phyloP scores from a whole-genome alignment of 1,284 basidiomycete species.

The Leccinum pachyderme region DNA sequence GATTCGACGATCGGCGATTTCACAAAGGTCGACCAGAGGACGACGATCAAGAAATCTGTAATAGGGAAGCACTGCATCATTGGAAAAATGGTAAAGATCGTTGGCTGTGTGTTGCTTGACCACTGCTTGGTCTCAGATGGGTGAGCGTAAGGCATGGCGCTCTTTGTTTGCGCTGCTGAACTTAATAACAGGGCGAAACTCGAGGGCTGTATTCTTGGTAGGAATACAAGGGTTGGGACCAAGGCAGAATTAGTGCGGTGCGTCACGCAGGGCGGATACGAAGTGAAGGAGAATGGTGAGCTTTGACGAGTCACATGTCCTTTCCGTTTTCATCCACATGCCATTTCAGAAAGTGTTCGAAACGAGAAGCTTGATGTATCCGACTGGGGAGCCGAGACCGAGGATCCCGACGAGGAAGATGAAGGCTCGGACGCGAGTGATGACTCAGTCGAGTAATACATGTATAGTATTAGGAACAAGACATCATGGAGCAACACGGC shows the following conservation, averaged over 20 bases:
- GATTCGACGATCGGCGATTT: constrained; percentile 85
- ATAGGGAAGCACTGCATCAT: constrained; percentile 89
- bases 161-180: not conserved
- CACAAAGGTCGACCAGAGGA: constrained; percentile 80
- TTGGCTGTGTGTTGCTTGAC: constrained; percentile 87
- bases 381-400: constrained; percentile 53
- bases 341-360: constrained; percentile 48
- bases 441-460: constrained; percentile 4
- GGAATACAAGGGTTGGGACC: constrained; percentile 76
- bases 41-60: constrained; percentile 84
- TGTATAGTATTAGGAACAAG: constrained; percentile 1
- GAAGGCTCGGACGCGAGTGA: constrained; percentile 27
- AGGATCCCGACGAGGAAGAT: constrained; percentile 30
- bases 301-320: not conserved
- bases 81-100: constrained; percentile 83
- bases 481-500: constrained; percentile 1
- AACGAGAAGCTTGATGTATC: constrained; percentile 65
- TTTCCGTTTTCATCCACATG: not conserved
- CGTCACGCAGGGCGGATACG: constrained; percentile 87
- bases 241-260: constrained; percentile 81
- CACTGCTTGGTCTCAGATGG: constrained; percentile 87
- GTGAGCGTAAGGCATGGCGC: constrained; percentile 41
- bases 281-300: constrained; percentile 72
- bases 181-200: constrained; percentile 69
- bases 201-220: constrained; percentile 86